These are phyloP conservation scores for Colletotrichum sp. DNA, from an alignment of 2,329 filamentous ascomycete genomes.

Conservation along the genomic window DNA sequence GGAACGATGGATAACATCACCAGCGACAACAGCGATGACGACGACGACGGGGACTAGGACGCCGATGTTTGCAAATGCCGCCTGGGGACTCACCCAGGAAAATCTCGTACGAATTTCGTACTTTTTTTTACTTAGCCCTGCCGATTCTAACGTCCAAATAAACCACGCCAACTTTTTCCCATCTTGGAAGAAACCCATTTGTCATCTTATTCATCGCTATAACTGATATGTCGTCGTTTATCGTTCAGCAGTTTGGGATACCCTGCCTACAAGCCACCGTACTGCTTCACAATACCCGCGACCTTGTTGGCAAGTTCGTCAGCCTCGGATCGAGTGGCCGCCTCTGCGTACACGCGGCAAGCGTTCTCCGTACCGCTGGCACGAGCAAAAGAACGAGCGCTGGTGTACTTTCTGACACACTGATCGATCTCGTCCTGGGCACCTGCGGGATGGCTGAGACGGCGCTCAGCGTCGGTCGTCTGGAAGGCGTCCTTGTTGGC, in stretches of 20 bases:
- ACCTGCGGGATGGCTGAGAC: conserved; percentile 78
- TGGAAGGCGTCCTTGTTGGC: conserved; percentile 87
- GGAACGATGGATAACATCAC: not conserved
- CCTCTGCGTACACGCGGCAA: conserved; percentile 94
- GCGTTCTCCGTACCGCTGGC: conserved; percentile 96
- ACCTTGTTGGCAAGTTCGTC: conserved; percentile 90
- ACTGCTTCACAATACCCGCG: conserved; percentile 73
- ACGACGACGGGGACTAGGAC: not conserved
- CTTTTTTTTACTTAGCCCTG: not conserved
- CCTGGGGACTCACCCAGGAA: not conserved
- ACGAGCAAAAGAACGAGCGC: conserved; percentile 87
- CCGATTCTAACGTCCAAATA: not conserved
- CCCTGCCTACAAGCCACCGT: conserved; percentile 35
- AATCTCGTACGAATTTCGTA: not conserved
- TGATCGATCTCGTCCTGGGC: conserved; percentile 87
- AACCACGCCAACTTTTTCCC: not conserved
- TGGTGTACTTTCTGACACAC: conserved; percentile 87
- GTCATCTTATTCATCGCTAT: not conserved
- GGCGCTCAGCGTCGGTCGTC: conserved; percentile 90
- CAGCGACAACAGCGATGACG: not conserved
- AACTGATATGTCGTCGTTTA: not conserved
- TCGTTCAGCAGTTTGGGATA: not conserved
- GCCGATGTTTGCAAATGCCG: not conserved
- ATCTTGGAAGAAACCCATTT: not conserved
- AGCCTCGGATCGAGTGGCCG: conserved; percentile 85